Conservation (phyloP, 495 filamentous ascomycete species). For the Neurospora sp. region DNA sequence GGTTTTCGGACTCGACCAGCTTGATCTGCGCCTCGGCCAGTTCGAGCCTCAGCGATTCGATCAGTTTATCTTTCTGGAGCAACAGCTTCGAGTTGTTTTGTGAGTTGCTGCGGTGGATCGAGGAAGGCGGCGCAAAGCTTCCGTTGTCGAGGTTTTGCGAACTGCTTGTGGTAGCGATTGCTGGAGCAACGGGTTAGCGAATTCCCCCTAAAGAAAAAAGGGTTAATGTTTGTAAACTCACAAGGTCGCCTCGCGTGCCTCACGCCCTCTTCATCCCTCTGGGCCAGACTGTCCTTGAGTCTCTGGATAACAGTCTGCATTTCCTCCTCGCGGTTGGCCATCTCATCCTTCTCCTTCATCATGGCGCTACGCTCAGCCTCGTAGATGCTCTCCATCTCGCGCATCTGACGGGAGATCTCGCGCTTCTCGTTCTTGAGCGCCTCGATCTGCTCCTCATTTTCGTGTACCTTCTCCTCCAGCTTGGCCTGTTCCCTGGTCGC, state of each 20-base stretch:
- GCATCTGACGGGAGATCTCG: conserved; percentile 65
- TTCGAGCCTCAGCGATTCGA: conserved; percentile 83
- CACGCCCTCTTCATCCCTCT: conserved; percentile 57
- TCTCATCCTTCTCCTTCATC: conserved; percentile 85
- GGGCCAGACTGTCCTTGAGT: conserved; percentile 75
- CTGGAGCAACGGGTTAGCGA: conserved; percentile 6
- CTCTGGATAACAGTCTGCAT: conserved; percentile 80
- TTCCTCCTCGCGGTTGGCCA: conserved; percentile 72
- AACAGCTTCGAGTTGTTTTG: conserved; percentile 79
- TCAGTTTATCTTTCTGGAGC: conserved; percentile 90
- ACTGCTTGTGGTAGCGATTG: conserved; percentile 38
- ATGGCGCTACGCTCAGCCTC: conserved; percentile 80
- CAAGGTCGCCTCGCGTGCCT: conserved; percentile 54
- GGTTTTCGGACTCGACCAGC: conserved; percentile 86
- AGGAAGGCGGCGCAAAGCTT: conserved; percentile 82
- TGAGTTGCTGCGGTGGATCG: conserved; percentile 69
- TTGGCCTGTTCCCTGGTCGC: conserved; percentile 70
- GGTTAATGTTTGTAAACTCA: conserved; percentile 32
- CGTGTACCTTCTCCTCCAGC: conserved; percentile 76
- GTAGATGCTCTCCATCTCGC: conserved; percentile 83
- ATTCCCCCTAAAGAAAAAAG: neutral
- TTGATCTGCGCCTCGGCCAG: conserved; percentile 93
- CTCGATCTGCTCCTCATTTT: conserved; percentile 72
- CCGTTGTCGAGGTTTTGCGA: conserved; percentile 49
- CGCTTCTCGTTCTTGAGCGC: conserved; percentile 67